Percentiles rank a stretch among this genome's conserved stretches.
phyloP scores from a whole-genome alignment of 202 grass and related monocot species.

The Carex sylvatica region DNA sequence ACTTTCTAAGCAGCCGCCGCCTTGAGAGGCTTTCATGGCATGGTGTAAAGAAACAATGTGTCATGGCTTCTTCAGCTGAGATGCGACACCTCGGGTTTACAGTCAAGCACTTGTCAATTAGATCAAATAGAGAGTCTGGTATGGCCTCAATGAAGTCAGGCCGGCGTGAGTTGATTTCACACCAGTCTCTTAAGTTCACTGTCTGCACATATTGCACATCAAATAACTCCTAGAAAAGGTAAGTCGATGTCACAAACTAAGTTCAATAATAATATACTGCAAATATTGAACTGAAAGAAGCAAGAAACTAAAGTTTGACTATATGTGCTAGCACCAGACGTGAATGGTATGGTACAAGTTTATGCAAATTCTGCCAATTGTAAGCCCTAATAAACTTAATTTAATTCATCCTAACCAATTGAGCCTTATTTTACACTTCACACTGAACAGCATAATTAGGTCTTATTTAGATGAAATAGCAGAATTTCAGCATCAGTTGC shows the following conservation, averaged over 20 bases:
- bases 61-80: slow-evolving; percentile 68
- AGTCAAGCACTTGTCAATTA: slow-evolving; percentile 62
- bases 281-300: neutral
- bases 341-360: neutral
- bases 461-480: neutral
- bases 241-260: neutral
- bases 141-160: slow-evolving; percentile 52
- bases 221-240: slow-evolving; percentile 53
- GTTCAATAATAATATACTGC: neutral
- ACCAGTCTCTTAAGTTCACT: slow-evolving; percentile 68
- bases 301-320: neutral
- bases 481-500: neutral
- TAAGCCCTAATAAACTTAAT: neutral
- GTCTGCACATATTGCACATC: slow-evolving; percentile 44
- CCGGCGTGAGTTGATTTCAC: slow-evolving; percentile 50
- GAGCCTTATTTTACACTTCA: neutral
- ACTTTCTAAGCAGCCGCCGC: slow-evolving; percentile 27
- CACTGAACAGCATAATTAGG: neutral
- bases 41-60: slow-evolving; percentile 42
- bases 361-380: neutral
- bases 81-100: slow-evolving; percentile 80
- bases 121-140: slow-evolving; percentile 69
- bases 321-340: neutral
- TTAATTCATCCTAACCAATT: neutral
- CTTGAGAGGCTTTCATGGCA: slow-evolving; percentile 37